These are phyloP conservation scores for Viola pubescens DNA, from an alignment of 441 rosid genomes.

Conservation along the genomic window DNA sequence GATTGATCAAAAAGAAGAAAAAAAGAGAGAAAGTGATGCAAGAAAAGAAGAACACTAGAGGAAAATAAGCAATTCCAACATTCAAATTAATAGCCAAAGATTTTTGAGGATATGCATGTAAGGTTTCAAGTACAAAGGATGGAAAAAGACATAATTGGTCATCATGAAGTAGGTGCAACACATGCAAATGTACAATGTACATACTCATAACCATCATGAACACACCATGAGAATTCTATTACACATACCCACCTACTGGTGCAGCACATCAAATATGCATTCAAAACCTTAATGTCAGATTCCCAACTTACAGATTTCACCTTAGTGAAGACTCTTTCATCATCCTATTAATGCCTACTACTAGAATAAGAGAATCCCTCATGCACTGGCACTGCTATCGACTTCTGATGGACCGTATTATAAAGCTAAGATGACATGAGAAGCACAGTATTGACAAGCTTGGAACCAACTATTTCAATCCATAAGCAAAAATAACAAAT, in stretches of 20 bases:
- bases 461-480: too few species aligned
- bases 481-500: too few species aligned
- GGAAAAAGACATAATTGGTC: not conserved
- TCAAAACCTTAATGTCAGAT: not conserved
- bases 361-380: not conserved
- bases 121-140: not conserved
- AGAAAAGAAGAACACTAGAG: too few species aligned
- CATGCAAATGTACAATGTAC: not conserved
- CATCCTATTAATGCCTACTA: not conserved
- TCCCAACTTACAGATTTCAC: slow-evolving; percentile 1
- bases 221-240: not conserved
- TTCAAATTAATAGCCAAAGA: too few species aligned
- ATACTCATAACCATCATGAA: not conserved
- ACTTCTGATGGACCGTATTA: not conserved
- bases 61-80: too few species aligned
- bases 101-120: too few species aligned
- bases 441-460: too few species aligned
- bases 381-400: not conserved
- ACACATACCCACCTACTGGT: not conserved
- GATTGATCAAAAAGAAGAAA: not conserved
- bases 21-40: too few species aligned
- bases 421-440: too few species aligned
- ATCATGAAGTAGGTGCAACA: not conserved
- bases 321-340: not conserved
- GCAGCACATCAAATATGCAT: not conserved